Evolutionary conservation across 2,329 filamentous ascomycete genomes (phyloP).

Genomic region (Myriosclerotinia duriaeana): DNA sequence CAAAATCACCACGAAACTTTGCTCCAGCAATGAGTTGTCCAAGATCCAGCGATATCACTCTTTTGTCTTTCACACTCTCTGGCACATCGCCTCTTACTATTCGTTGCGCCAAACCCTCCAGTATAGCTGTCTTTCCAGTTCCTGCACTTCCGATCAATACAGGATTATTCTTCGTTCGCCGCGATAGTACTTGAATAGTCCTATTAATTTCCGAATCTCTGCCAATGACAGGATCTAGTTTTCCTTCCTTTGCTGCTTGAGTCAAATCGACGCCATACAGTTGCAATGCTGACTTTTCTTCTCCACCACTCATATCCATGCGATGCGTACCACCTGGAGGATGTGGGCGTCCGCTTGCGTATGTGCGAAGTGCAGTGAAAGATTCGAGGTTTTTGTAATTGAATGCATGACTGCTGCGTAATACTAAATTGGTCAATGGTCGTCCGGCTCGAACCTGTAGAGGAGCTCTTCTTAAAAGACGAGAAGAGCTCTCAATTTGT

Average conservation of each 20-base stretch:
- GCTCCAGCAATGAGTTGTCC: slow-evolving; percentile 93
- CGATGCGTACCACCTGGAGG: slow-evolving; percentile 90
- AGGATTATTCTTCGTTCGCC: slow-evolving; percentile 85
- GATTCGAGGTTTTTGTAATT: slow-evolving; percentile 43
- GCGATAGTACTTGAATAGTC: slow-evolving; percentile 89
- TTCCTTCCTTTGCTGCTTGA: slow-evolving; percentile 77
- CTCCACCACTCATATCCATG: slow-evolving; percentile 79
- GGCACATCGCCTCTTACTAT: slow-evolving; percentile 93
- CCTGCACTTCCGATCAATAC: slow-evolving; percentile 84
- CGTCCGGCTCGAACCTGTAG: slow-evolving; percentile 25
- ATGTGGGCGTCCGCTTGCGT: slow-evolving; percentile 73
- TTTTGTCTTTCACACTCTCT: slow-evolving; percentile 92
- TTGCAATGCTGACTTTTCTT: slow-evolving; percentile 83
- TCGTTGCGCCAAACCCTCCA: slow-evolving; percentile 85
- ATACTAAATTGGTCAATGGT: slow-evolving; percentile 19
- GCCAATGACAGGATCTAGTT: slow-evolving; percentile 93
- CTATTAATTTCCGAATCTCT: slow-evolving; percentile 88
- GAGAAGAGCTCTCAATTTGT: slow-evolving; percentile 34
- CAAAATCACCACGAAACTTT: slow-evolving; percentile 94
- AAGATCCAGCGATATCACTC: slow-evolving; percentile 82
- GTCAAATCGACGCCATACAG: slow-evolving; percentile 91
- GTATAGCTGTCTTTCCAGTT: slow-evolving; percentile 89
- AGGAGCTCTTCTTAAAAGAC: slow-evolving; percentile 33
- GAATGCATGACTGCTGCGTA: slow-evolving; percentile 25
- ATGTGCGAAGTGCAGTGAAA: slow-evolving; percentile 49